phyloP scores from a whole-genome alignment of 805 yeast species.

The Yamadazyma endophytica region DNA sequence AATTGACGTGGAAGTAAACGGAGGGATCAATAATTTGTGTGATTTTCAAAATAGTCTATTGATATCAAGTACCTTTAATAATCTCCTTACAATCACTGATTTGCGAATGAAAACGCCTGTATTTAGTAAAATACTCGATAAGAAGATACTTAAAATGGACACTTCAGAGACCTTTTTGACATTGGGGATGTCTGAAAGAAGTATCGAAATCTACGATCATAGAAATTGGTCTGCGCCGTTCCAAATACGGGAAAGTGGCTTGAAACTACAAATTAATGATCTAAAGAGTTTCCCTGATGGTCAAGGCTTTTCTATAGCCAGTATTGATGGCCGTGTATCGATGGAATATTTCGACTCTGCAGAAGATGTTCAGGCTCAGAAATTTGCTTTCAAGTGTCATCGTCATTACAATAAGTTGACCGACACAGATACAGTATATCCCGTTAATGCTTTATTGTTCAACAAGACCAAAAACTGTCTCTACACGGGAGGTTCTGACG shows the following conservation, averaged over 20 bases:
- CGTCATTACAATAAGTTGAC: constrained; percentile 35
- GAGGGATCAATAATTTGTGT: constrained; percentile 35
- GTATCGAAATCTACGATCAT: constrained; percentile 55
- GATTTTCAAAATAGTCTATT: constrained; percentile 26
- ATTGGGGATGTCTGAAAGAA: constrained; percentile 51
- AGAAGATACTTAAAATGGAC: constrained; percentile 64
- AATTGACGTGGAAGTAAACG: constrained; percentile 10
- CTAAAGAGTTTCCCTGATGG: constrained; percentile 50
- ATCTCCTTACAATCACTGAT: constrained; percentile 46
- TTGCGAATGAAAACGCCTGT: constrained; percentile 16
- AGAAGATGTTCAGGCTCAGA: constrained; percentile 36
- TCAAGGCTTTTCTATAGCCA: constrained; percentile 60
- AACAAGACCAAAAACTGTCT: constrained; percentile 34
- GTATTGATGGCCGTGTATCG: constrained; percentile 81
- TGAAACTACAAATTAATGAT: constrained; percentile 61
- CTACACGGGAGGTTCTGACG: constrained; percentile 53
- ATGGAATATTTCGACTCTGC: constrained; percentile 61
- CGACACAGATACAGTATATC: constrained; percentile 49
- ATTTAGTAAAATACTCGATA: constrained; percentile 21
- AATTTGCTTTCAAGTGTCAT: constrained; percentile 83
- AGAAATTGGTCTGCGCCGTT: constrained; percentile 43
- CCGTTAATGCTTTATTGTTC: constrained; percentile 48
- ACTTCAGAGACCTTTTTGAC: constrained; percentile 39
- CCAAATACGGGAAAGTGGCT: constrained; percentile 56
- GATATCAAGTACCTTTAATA: constrained; percentile 63